A percentile compares a stretch with the other conserved stretches of the same genome.
Conservation (phyloP, 2,329 filamentous ascomycete genomes). For the Aspergillus brunneoviolaceus region DNA sequence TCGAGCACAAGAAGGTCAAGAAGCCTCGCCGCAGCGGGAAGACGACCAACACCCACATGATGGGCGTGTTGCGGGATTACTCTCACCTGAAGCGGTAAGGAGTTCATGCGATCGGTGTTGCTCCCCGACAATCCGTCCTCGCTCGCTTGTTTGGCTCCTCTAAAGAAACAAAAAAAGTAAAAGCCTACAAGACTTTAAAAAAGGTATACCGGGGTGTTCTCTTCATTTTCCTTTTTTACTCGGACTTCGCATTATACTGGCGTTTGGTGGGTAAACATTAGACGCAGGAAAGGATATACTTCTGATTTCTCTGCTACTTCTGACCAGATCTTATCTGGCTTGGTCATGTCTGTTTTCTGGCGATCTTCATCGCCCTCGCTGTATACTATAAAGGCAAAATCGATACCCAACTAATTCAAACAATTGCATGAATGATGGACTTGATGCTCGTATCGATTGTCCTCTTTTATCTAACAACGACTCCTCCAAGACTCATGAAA, state of each 20-base stretch:
- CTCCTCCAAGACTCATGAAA: neutral
- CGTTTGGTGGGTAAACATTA: constrained; percentile 3
- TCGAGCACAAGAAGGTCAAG: constrained; percentile 69
- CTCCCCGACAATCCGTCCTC: neutral
- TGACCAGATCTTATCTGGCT: neutral
- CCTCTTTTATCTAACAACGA: neutral
- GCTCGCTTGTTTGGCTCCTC: neutral
- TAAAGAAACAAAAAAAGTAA: no score
- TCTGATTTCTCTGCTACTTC: neutral
- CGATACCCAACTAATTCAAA: constrained; percentile 5
- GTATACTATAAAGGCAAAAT: constrained; percentile 12
- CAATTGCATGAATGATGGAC: neutral
- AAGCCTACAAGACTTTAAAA: no score
- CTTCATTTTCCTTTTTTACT: neutral
- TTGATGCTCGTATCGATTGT: neutral
- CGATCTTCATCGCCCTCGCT: constrained; percentile 15
- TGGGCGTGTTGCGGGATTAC: constrained; percentile 74
- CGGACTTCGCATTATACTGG: constrained; percentile 7
- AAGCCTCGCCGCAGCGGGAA: constrained; percentile 73
- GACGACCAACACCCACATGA: constrained; percentile 86
- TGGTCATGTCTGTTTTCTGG: neutral
- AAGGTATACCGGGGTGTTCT: neutral
- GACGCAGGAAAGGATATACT: neutral
- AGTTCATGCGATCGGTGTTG: neutral
- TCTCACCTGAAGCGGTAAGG: constrained; percentile 46